Percentiles rank a stretch among this genome's conserved stretches.
These are phyloP conservation scores for Beta lomatogona DNA, from an alignment of 179 eudicot species.

Conservation along the genomic window DNA sequence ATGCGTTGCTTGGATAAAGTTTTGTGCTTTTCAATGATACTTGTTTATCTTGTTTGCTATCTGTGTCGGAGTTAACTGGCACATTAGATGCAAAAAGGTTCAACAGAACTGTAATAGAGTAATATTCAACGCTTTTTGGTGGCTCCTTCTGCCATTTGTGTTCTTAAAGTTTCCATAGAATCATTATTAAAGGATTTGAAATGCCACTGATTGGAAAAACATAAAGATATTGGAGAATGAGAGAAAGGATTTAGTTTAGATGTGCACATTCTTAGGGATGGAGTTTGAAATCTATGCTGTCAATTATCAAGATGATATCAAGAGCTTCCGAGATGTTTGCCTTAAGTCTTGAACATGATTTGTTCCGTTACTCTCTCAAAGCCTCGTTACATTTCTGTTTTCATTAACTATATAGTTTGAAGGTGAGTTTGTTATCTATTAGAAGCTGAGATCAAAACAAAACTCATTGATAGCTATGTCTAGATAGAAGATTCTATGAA, in stretches of 20 bases:
- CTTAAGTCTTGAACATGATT: not conserved
- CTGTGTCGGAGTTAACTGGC: not conserved
- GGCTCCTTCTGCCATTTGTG: not conserved
- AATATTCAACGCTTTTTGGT: not conserved
- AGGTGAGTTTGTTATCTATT: not conserved
- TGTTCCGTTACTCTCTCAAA: not conserved
- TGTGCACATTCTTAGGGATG: not conserved
- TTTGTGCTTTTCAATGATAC: not conserved
- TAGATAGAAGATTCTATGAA: not conserved
- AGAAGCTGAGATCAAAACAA: not conserved
- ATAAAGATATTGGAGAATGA: not conserved
- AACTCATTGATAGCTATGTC: not conserved
- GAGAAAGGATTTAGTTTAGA: not conserved
- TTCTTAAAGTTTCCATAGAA: not conserved
- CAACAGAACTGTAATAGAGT: not conserved
- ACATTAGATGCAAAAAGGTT: not conserved
- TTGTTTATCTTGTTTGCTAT: not conserved
- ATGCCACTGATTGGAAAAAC: not conserved
- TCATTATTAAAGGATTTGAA: not conserved
- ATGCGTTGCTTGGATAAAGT: not conserved
- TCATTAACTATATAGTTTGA: not conserved
- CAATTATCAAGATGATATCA: not conserved
- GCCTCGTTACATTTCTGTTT: not conserved
- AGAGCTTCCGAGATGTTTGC: not conserved
- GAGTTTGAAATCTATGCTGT: not conserved